Base-by-base conservation (phyloP, 768 basidiomycete genomes). In the Ephemerocybe angulata region DNA sequence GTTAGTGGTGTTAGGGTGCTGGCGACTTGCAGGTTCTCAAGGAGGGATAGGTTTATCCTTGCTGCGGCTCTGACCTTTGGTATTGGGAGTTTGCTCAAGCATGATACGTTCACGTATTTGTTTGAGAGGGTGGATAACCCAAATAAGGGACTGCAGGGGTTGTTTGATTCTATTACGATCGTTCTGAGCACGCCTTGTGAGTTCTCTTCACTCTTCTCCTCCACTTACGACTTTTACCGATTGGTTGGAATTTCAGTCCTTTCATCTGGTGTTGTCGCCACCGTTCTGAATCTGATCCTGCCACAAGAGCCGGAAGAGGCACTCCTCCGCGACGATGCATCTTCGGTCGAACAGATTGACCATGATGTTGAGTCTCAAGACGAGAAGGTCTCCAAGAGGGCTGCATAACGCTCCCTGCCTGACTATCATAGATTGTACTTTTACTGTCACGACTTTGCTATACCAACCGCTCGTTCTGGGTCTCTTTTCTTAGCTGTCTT, bases 161-260 rank as follows among this genome's bases (percentile, higher is more conserved):
- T 93, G 44, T 81, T 94, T 57, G 75, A 84, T 63, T 87, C 87
- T 4, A 89, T 93, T 57, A 86, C 86, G 29, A 93, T 93, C 62
- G 71, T 93, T 33, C 68, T 93, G 53, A 85, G 82, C 57, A 92
- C 90, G 1, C 91, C 90, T 33, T 93, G 90, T 90, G 67, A 76
- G 86, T 66, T 43, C 38, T 21, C 46, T 57, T 53, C 27, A 27
- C 7, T 51, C 21, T 48, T 44, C 22, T 29, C n/a, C 27, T 46
- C 3, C 4, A 19, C 25, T 41, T 25, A 27, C 43, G 46, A 55
- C 41, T 17, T 56, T 40, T 46, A n/a, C 22, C 24, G 53, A 4
- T 11, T 37, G 58, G 50, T 29, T 33, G 27, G 27, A 8, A 24
- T 5, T 58, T 22, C n/a, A 86, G 84, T 84, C 66, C 68, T 87